Base-by-base conservation (phyloP, 2,329 filamentous ascomycete genomes). In the Orbilia ellipsospora region DNA sequence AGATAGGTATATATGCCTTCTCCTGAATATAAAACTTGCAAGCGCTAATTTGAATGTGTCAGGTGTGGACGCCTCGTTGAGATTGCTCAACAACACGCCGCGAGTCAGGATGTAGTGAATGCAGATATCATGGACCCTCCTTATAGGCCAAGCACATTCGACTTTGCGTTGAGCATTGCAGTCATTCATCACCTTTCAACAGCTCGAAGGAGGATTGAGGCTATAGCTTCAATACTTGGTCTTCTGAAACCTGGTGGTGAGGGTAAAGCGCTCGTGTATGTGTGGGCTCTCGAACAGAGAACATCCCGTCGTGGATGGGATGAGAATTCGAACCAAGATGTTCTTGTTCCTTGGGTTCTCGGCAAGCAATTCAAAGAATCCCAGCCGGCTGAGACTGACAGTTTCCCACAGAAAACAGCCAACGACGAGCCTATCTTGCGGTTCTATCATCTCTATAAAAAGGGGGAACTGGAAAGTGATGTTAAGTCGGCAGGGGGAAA, bases 291-390 rank as follows among this genome's bases (percentile, higher is more conserved):
- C 18, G 95, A 99, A 85, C 95, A 99, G 84, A 90, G 90, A 79
- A 85, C 85, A 70, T 97, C 93, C 82, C 88, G 95, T 69, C 86
- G 95, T 77, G 94, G 94, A 1, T 99, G 94, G 94, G 89, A 93
- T 80, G 90, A 91, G 81, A 89, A 89, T 18, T 88, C 90, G 77
- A 87, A 91, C 78, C 94, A 98, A 84, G 95, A 99, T 84, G 89
- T 95, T 76, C 91, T 98, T 84, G 95, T 99, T 56, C 94, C 95
- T 13, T 99, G 95, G 95, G 93, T 98, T 23, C 88, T 94, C 83
- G 76, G 70, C 26, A 78, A 79, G 64, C 64, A 77, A 54, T 78
- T 75, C 63, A 57, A 62, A 6, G 45, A 63, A 36, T 36, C 20
- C 1, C 15, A 62, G 13, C 51, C 62, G n/a, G 48, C 45, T 12